Evolutionary conservation across 2,329 filamentous ascomycete genomes (phyloP), one percentile per base, ranked within the genome.

Genomic region (Didymella arachidicola): DNA sequence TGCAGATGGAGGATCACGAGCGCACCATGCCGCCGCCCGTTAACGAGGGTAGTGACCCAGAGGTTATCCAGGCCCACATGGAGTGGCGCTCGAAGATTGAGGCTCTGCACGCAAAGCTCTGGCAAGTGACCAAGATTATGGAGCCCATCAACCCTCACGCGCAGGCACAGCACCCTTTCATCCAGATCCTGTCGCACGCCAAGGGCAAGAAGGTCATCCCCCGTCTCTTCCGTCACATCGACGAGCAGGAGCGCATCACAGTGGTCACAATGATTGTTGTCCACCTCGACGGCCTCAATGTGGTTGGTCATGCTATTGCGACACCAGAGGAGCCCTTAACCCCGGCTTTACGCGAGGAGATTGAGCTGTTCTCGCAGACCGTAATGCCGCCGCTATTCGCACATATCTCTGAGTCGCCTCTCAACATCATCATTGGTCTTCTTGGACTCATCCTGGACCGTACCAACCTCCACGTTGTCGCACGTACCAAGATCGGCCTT

Each of bases 121-220:
- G 95, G 95, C 82, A 85, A 41, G 87, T 91, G 58, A 84, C 97
- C 49, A 96, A 96, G 80, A 92, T 99, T 48, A 92, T 97, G 79
- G 94, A 97, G 74, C 93, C 93, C 1, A 95, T 97, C 67, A 89
- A 82, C 52, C 74, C 78, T 42, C 78, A 80, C 51, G 86, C 90
- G 4, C 83, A 88, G 18, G 81, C 82, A 3, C 82, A 85, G 18
- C 95, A 99, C 76, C 95, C 95, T 0, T 99, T 99, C 79, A 97
- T 99, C 67, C 92, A 93, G 45, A 94, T 99, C 76, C 82, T 99
- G 45, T 96, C 93, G 4, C 96, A 95, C 72, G 87, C 89, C 67
- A 99, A 99, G 82, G 95, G 95, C 72, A 98, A 97, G 81, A 97
- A 95, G 81, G 92, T 91, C 1, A 92, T 99, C 60, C 93, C 93